Conservation (phyloP, 2,329 filamentous ascomycete species). For the Sporothrix pseudoabietina region DNA sequence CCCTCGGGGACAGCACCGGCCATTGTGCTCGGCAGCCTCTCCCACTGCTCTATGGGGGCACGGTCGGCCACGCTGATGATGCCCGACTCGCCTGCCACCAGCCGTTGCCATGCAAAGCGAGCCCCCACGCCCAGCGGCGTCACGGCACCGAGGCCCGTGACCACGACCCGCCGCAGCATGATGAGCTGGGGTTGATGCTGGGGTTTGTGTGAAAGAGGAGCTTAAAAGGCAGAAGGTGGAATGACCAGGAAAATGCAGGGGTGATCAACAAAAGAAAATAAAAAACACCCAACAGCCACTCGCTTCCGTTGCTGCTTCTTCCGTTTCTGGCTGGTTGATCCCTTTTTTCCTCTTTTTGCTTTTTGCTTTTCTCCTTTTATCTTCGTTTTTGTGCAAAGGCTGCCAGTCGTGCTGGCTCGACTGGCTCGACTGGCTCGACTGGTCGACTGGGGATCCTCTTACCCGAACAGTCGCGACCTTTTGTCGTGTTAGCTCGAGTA, state of each 20-base stretch:
- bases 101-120: slow-evolving; percentile 74
- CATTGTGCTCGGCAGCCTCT: slow-evolving; percentile 76
- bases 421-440: too few species aligned
- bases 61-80: slow-evolving; percentile 71
- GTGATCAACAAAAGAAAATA: neutral
- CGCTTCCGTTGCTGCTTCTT: neutral
- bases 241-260: neutral
- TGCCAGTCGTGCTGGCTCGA: neutral
- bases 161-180: slow-evolving; percentile 68
- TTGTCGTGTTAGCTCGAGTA: slow-evolving; percentile 20
- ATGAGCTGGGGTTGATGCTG: neutral
- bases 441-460: neutral
- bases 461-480: slow-evolving; percentile 14
- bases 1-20: slow-evolving; percentile 73
- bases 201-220: neutral
- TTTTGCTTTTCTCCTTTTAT: neutral
- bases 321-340: neutral
- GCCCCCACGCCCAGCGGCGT: slow-evolving; percentile 82
- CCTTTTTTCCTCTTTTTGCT: neutral
- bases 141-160: slow-evolving; percentile 80
- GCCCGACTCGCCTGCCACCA: slow-evolving; percentile 78
- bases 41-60: slow-evolving; percentile 61
- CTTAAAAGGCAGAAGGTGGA: neutral
- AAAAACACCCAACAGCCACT: slow-evolving; percentile 9
- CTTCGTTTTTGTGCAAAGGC: neutral